These are phyloP conservation scores for Chaetothyriales sp. DNA, from an alignment of 2,329 filamentous ascomycete species.

Conservation along the genomic window DNA sequence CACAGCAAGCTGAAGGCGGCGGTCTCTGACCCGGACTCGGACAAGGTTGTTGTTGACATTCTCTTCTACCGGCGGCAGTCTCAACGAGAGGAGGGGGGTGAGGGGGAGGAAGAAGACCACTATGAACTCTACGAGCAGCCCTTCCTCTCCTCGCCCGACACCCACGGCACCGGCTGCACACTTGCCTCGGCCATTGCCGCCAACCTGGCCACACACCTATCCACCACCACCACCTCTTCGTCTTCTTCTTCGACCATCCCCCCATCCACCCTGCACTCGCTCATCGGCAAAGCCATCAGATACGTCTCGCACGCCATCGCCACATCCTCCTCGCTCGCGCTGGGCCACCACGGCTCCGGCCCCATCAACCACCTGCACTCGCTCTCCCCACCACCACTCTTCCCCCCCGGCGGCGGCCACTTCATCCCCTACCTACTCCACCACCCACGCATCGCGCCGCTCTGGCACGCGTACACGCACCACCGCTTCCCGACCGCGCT, in stretches of 20 bases:
- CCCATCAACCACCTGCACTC: constrained; percentile 56
- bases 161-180: constrained; percentile 89
- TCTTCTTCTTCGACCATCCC: constrained; percentile 30
- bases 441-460: constrained; percentile 53
- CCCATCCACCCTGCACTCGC: neutral
- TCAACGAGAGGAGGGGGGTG: too few relatives aligned
- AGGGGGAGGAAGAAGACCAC: constrained; percentile 18
- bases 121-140: constrained; percentile 50
- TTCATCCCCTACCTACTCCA: constrained; percentile 74
- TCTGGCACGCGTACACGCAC: constrained; percentile 63
- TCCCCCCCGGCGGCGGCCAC: constrained; percentile 47
- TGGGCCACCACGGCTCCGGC: constrained; percentile 35
- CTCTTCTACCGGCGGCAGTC: constrained; percentile 32
- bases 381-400: constrained; percentile 40
- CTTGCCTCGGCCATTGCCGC: constrained; percentile 62
- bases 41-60: constrained; percentile 56
- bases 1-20: constrained; percentile 44
- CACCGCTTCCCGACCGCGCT: constrained; percentile 71
- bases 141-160: constrained; percentile 62
- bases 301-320: constrained; percentile 49
- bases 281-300: constrained; percentile 37
- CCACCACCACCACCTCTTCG: constrained; percentile 22
- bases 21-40: constrained; percentile 39
- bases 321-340: constrained; percentile 36
- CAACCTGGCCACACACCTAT: constrained; percentile 34